Evolutionary conservation across 2,329 filamentous ascomycete genomes (phyloP), one percentile per base, ranked within the genome.

Genomic region (Pseudopyricularia cyperi): DNA sequence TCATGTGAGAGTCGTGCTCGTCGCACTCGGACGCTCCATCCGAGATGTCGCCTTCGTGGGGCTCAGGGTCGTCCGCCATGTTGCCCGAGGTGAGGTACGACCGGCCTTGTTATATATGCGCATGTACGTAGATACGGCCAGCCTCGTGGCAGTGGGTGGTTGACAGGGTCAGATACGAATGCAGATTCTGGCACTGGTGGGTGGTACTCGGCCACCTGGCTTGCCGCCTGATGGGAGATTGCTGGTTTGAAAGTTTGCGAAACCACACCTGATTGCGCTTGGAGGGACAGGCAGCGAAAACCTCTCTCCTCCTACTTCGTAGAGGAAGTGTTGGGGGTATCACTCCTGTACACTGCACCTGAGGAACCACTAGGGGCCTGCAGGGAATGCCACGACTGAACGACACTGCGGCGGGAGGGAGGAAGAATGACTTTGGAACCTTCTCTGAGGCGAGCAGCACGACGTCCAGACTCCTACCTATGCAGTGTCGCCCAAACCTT

Each of bases 1-100:
- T 75, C 52, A 65, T 59, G 52, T 61, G 62, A 51, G 66, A 65
- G 53, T 75, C 73, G 59, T 59, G 56, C 52, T 71, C 70, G 63
- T 74, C 70, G 64, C 72, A 72, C 58, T 79, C 77, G 64, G 77
- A 80, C 71, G 76, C 70, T 58, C 67, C 69, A 70, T 77, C 76
- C 65, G 76, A 79, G 65, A 76, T 71, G 59, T 79, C 76, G 64
- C 70, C 68, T 61, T 71, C 71, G 64, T 71, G 72, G 60, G 73
- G 67, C 54, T 76, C 74, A 62, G 73, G 68, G 57, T 77, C 71
- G 65, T 75, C 72, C 62, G 74, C 71, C 76, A 79, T 79, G 62
- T 64, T 73, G 73, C 68, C 69, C 70, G 66, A 68, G 65, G 69
- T 37, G 66, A 68, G 65, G 69, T 37, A 22, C 30, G 46, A 35